Conservation (phyloP, 1,284 basidiomycete genomes). For the Schizophyllum amplum region DNA sequence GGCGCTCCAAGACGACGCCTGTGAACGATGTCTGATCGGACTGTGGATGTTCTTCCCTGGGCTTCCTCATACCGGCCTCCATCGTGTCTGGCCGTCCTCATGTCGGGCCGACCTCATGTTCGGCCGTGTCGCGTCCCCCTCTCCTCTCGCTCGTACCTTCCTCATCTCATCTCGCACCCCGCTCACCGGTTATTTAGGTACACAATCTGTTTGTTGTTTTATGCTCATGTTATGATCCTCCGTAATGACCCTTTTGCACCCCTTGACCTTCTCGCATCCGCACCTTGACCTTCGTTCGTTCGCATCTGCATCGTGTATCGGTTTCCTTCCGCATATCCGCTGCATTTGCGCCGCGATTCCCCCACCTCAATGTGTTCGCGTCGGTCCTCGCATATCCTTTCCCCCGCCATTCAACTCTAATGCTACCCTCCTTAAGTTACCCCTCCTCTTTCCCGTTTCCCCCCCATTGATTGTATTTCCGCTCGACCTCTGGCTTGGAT, state of each 20-base stretch:
- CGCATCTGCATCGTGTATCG: too few relatives aligned
- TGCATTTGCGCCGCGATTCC: too few relatives aligned
- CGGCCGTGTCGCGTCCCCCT: too few relatives aligned
- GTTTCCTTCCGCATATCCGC: too few relatives aligned
- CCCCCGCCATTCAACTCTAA: not conserved
- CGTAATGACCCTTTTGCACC: slow-evolving; percentile 11
- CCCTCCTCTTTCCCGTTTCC: not conserved
- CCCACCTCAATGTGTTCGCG: not conserved
- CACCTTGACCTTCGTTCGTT: too few relatives aligned
- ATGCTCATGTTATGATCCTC: slow-evolving; percentile 18
- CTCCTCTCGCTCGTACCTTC: not conserved
- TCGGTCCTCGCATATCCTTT: too few relatives aligned
- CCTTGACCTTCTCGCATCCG: too few relatives aligned
- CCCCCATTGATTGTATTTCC: not conserved
- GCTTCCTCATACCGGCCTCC: too few relatives aligned
- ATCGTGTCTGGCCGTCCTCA: too few relatives aligned
- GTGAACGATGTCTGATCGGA: not conserved
- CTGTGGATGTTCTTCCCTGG: too few relatives aligned
- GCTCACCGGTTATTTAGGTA: slow-evolving; percentile 8
- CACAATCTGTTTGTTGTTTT: slow-evolving; percentile 5
- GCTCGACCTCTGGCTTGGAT: not conserved
- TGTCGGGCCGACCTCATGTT: too few relatives aligned
- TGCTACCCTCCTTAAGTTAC: not conserved
- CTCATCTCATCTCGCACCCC: not conserved
- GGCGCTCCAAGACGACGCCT: slow-evolving; percentile 34